Base-by-base conservation (phyloP, 1,284 basidiomycete species). In the Cystobasidium pallidum region DNA sequence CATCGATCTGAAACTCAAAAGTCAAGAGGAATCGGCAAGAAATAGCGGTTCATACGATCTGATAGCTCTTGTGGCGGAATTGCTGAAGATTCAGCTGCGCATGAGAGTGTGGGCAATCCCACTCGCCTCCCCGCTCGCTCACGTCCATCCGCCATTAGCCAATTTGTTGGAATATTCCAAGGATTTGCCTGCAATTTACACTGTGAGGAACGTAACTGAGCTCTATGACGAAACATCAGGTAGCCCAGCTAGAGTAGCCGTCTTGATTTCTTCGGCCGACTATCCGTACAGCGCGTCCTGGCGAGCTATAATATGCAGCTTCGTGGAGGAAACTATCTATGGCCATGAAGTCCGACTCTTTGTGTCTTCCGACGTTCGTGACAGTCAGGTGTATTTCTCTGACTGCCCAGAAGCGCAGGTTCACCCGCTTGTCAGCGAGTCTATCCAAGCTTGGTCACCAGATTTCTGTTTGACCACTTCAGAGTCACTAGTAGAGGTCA, bases 191-290 rank as follows among this genome's bases (percentile, higher is more conserved):
- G 54, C 19, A 34, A 6, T 17, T n/a, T 32, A 32, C 30, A 34
- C n/a, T 3, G 11, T 17, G 7, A 34, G 28, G 19, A 15, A 11
- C 34, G 54, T n/a, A n/a, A 36, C 1, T 17, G 54, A 34, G 30
- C 17, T 15, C 28, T 4, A 1, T 19, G 3, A 36, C 32, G 32
- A 57, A 10, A 2, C 13, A 19, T 15, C 36, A 10, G 54, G 54
- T 36, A 57, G 30, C 10, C 30, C 54, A 17, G 54, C 54, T 11
- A 52, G 28, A 21, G 36, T 71, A 15, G 59, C 68, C 19, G 73
- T 76, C n/a, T 19, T 76, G 13, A 62, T 78, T 45, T 76, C 76
- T 55, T 51, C 73, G 2, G 71, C 66, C 0, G 72, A 73, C 21
- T 7, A 10, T 11, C 41, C 26, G 8, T 34, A 28, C 28, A 13